Evolutionary conservation across 306 rosid species (phyloP).

Genomic region (Malus domestica): DNA sequence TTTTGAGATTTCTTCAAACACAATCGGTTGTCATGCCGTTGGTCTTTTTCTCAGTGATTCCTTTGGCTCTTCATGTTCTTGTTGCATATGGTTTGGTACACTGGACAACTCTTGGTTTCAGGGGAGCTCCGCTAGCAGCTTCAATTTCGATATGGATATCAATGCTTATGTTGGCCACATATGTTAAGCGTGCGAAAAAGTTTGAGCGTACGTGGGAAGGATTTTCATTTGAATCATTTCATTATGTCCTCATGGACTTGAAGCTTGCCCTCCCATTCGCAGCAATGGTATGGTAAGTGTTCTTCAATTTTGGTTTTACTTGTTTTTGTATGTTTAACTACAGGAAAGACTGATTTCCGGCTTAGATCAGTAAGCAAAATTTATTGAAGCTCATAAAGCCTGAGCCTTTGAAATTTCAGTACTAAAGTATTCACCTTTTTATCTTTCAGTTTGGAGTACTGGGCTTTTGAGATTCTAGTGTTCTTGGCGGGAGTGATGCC

Average conservation of each 20-base stretch:
- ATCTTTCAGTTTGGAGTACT: slow-evolving; percentile 58
- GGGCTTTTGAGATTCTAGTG: slow-evolving; percentile 82
- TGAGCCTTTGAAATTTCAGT: neutral
- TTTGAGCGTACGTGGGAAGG: slow-evolving; percentile 56
- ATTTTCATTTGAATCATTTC: slow-evolving; percentile 45
- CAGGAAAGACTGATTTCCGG: too few species aligned
- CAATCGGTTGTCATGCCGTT: slow-evolving; percentile 56
- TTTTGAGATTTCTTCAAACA: slow-evolving; percentile 67
- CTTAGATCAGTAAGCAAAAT: too few species aligned
- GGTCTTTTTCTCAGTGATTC: slow-evolving; percentile 38
- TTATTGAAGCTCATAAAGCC: neutral
- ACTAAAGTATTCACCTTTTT: neutral
- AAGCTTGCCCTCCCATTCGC: slow-evolving; percentile 77
- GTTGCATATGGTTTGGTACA: slow-evolving; percentile 48
- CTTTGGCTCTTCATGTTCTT: slow-evolving; percentile 34
- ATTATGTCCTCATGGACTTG: slow-evolving; percentile 32
- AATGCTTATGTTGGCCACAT: slow-evolving; percentile 22
- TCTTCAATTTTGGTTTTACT: neutral
- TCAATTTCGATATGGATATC: slow-evolving; percentile 61
- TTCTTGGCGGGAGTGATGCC: slow-evolving; percentile 73
- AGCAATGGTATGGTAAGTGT: slow-evolving; percentile 72
- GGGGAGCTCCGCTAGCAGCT: slow-evolving; percentile 59
- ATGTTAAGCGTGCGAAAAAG: slow-evolving; percentile 19
- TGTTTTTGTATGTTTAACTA: neutral
- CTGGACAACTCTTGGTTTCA: slow-evolving; percentile 36